Conservation (phyloP, 2,329 filamentous ascomycete genomes). For the Trichoderma atroviride region DNA sequence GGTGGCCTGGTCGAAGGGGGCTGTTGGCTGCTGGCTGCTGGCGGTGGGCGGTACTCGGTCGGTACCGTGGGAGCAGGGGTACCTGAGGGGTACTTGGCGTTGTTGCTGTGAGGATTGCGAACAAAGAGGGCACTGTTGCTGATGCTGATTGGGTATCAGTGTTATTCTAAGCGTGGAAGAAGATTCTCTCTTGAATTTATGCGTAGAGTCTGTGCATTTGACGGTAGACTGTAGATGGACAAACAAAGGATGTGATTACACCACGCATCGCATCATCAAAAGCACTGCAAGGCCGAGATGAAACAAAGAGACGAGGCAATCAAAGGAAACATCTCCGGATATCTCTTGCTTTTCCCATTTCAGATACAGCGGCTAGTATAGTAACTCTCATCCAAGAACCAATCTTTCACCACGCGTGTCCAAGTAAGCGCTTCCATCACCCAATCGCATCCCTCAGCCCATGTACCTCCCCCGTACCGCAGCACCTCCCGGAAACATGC, state of each 20-base stretch:
- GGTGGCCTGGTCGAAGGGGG: too few species aligned
- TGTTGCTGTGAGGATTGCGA: not conserved
- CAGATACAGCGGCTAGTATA: not conserved
- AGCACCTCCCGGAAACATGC: conserved; percentile 7
- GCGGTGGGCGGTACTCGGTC: not conserved
- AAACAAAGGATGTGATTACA: not conserved
- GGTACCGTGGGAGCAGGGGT: not conserved
- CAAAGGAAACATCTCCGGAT: too few species aligned
- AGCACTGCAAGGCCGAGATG: not conserved
- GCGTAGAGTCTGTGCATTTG: not conserved
- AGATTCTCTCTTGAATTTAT: not conserved
- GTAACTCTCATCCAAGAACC: not conserved
- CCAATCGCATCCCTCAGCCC: not conserved
- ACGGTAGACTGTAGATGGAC: not conserved
- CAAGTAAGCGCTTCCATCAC: not conserved
- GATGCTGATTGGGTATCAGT: not conserved
- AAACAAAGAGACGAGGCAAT: not conserved
- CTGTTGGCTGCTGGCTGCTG: not conserved
- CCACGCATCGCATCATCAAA: not conserved
- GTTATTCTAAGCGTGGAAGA: not conserved
- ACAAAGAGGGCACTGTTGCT: not conserved
- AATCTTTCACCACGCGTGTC: not conserved
- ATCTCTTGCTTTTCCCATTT: not conserved
- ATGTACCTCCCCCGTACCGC: conserved; percentile 14
- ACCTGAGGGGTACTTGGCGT: not conserved